Evolutionary conservation across 306 rosid species (phyloP).

Genomic region (Lotus japonicus): DNA sequence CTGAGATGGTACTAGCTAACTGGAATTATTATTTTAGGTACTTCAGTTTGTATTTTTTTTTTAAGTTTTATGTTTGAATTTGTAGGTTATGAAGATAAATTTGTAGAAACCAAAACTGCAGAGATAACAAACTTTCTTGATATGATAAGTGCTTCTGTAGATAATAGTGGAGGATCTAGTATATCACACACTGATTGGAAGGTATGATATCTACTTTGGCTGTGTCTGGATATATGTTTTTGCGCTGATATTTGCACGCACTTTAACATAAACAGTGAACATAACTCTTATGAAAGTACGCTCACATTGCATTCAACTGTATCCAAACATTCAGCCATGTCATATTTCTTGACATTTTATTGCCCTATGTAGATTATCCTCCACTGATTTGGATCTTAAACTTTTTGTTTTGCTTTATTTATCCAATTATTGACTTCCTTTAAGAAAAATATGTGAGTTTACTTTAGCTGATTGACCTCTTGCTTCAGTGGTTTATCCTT

Average conservation of each 20-base stretch:
- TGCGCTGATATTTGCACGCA: too few relatives aligned
- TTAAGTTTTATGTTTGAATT: neutral
- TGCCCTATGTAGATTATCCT: neutral
- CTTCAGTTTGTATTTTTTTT: neutral
- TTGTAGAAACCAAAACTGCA: slow-evolving; percentile 49
- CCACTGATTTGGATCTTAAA: neutral
- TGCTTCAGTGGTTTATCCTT: too few relatives aligned
- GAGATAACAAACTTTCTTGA: slow-evolving; percentile 71
- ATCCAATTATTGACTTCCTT: neutral
- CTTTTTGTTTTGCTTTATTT: neutral
- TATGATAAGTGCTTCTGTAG: slow-evolving; percentile 64
- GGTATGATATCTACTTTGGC: slow-evolving; percentile 42
- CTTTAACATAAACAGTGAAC: too few relatives aligned
- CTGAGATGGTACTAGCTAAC: neutral
- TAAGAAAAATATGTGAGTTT: neutral
- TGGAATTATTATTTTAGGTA: neutral
- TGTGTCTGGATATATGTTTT: too few relatives aligned
- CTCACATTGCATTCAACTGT: too few relatives aligned
- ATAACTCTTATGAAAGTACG: too few relatives aligned
- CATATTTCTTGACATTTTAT: neutral
- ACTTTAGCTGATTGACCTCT: too few relatives aligned
- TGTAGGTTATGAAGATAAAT: slow-evolving; percentile 46
- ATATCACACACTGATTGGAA: slow-evolving; percentile 69
- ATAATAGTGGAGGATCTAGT: slow-evolving; percentile 26
- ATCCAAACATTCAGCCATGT: too few relatives aligned